These are phyloP conservation scores for Ogataea allantospora DNA, from an alignment of 805 yeast genomes.

Conservation along the genomic window DNA sequence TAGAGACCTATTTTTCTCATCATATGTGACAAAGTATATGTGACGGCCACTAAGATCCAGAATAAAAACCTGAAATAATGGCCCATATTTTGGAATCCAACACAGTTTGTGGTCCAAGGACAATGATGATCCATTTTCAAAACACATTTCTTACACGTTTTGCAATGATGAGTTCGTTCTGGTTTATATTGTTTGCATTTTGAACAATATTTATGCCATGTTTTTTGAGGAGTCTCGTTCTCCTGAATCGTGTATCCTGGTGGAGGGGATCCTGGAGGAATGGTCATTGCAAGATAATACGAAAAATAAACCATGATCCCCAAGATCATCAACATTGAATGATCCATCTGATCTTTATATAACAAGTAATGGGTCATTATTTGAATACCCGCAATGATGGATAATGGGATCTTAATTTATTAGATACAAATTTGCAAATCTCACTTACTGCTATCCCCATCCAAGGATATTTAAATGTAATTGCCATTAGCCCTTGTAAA, in stretches of 20 bases:
- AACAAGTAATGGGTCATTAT: conserved; percentile 12
- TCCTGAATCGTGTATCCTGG: conserved; percentile 38
- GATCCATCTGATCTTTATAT: conserved; percentile 6
- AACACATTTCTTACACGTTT: conserved; percentile 72
- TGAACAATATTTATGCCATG: conserved; percentile 67
- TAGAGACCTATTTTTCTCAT: conserved; percentile 39
- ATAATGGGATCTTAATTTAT: conserved; percentile 15
- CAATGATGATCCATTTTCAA: conserved; percentile 91
- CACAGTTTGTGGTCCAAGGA: conserved; percentile 93
- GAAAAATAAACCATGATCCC: conserved; percentile 76
- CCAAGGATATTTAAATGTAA: conserved; percentile 22
- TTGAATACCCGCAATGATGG: conserved; percentile 12
- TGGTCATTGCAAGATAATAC: conserved; percentile 64
- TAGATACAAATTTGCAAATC: no score
- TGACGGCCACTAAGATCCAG: conserved; percentile 59
- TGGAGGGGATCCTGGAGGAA: conserved; percentile 70
- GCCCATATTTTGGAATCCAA: conserved; percentile 74
- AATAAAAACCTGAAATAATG: conserved; percentile 74
- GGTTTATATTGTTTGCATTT: conserved; percentile 78
- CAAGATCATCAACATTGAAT: conserved; percentile 58
- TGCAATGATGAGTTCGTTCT: conserved; percentile 84
- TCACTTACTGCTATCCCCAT: conserved; percentile 24
- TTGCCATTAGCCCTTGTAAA: conserved; percentile 13
- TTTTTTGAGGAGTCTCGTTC: conserved; percentile 17
- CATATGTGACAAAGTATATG: conserved; percentile 44